phyloP scores from a whole-genome alignment of 805 yeast species.

The Suhomyces prunicola region DNA sequence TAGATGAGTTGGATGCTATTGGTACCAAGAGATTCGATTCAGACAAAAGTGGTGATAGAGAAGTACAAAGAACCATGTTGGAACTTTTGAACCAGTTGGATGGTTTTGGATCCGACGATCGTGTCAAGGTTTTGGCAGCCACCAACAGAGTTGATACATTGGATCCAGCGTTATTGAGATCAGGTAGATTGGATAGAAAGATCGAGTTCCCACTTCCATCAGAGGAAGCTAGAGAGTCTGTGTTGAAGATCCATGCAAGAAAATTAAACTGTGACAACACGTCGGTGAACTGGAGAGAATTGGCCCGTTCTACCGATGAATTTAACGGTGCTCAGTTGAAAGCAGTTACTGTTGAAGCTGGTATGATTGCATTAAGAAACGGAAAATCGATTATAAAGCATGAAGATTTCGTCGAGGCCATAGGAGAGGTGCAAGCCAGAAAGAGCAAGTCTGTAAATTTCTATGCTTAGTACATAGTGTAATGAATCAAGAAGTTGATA shows the following conservation, averaged over 20 bases:
- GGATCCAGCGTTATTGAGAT: conserved; percentile 97
- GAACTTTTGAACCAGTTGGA: conserved; percentile 57
- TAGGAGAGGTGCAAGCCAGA: conserved; percentile 97
- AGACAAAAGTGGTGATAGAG: conserved; percentile 45
- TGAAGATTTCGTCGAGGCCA: conserved; percentile 97
- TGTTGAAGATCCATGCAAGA: conserved; percentile 94
- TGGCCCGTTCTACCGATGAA: conserved; percentile 97
- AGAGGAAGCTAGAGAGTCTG: conserved; percentile 96
- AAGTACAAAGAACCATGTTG: conserved; percentile 49
- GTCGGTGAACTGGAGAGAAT: conserved; percentile 94
- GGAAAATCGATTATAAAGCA: conserved; percentile 90
- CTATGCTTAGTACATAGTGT: conserved; percentile 61
- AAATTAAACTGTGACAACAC: conserved; percentile 87
- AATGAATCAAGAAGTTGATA: not conserved
- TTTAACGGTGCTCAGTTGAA: conserved; percentile 98
- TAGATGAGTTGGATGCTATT: conserved; percentile 47
- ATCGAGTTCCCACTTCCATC: conserved; percentile 97
- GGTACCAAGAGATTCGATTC: conserved; percentile 47
- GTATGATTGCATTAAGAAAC: conserved; percentile 97
- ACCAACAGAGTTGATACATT: conserved; percentile 98
- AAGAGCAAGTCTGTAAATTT: conserved; percentile 92
- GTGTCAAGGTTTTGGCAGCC: conserved; percentile 97
- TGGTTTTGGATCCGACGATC: conserved; percentile 95
- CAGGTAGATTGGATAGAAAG: conserved; percentile 97
- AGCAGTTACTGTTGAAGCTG: conserved; percentile 99